Conservation (phyloP, 257 asterid genomes). For the Linderniella brevidens region DNA sequence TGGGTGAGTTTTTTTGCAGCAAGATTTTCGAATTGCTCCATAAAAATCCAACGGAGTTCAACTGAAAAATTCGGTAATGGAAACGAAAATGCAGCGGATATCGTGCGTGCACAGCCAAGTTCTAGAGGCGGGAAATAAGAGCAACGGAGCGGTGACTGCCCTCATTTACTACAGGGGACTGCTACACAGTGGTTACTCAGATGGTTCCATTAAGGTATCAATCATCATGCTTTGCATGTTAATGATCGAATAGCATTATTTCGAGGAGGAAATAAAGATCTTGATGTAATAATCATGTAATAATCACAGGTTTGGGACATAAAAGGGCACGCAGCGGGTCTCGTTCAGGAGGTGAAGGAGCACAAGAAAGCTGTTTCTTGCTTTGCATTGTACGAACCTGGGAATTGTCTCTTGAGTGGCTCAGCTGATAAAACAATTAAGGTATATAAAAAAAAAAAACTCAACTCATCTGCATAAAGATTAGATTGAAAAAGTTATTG, state of each 20-base stretch:
- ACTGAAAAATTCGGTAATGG: neutral
- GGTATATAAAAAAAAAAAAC: conserved; percentile 18
- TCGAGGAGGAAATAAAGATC: neutral
- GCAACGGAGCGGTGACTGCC: conserved; percentile 67
- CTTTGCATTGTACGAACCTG: conserved; percentile 56
- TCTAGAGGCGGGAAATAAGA: conserved; percentile 45
- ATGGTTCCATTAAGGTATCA: conserved; percentile 82
- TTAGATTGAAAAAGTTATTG: neutral
- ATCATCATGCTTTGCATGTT: conserved; percentile 4
- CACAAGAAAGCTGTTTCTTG: conserved; percentile 75
- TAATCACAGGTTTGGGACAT: conserved; percentile 70
- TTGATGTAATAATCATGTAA: neutral
- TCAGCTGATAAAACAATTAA: conserved; percentile 75
- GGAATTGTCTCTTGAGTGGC: conserved; percentile 65
- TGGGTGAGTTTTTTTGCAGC: conserved; percentile 47
- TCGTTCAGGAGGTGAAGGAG: conserved; percentile 34
- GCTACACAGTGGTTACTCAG: conserved; percentile 65
- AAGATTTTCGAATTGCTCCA: neutral
- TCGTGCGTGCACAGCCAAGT: conserved; percentile 85
- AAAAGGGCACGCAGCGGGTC: conserved; percentile 57
- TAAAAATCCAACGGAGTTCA: neutral
- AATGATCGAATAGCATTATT: neutral
- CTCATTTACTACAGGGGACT: conserved; percentile 71
- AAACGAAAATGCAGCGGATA: conserved; percentile 52
- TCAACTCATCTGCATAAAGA: neutral